Evolutionary conservation across 2,329 filamentous ascomycete genomes (phyloP).

Genomic region (Fusarium longipes): DNA sequence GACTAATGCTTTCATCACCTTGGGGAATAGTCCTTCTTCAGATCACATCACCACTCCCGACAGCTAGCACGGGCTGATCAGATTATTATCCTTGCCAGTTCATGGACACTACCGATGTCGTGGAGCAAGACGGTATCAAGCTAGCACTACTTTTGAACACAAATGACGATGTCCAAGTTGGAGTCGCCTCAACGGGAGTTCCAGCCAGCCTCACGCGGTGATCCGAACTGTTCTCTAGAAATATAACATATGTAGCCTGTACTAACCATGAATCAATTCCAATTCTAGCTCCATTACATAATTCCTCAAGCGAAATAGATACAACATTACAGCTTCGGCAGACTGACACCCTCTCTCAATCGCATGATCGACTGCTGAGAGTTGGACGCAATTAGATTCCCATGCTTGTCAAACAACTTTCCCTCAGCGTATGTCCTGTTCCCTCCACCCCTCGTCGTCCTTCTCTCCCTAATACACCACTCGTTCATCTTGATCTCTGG

Average conservation of each 20-base stretch:
- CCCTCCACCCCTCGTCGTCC: constrained; percentile 51
- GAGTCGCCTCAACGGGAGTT: too few relatives aligned
- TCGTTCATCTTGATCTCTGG: constrained; percentile 52
- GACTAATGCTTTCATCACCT: neutral
- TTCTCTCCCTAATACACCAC: constrained; percentile 59
- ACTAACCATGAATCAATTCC: neutral
- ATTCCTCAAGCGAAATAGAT: too few relatives aligned
- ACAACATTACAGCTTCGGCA: constrained; percentile 16
- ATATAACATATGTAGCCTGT: too few relatives aligned
- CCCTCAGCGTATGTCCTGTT: constrained; percentile 60
- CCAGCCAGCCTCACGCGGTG: too few relatives aligned
- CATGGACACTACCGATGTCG: too few relatives aligned
- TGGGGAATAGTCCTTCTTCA: too few relatives aligned
- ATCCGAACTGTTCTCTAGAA: neutral
- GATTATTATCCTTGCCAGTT: too few relatives aligned
- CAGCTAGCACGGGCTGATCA: too few relatives aligned
- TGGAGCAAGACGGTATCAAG: too few relatives aligned
- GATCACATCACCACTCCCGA: neutral
- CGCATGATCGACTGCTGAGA: constrained; percentile 59
- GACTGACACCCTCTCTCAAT: constrained; percentile 10
- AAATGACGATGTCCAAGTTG: too few relatives aligned
- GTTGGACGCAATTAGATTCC: constrained; percentile 59
- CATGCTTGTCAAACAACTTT: constrained; percentile 57
- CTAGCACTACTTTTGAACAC: too few relatives aligned
- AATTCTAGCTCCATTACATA: neutral